phyloP scores from a whole-genome alignment of 2,329 filamentous ascomycete genomes.

The Pleoardoris graminearum region DNA sequence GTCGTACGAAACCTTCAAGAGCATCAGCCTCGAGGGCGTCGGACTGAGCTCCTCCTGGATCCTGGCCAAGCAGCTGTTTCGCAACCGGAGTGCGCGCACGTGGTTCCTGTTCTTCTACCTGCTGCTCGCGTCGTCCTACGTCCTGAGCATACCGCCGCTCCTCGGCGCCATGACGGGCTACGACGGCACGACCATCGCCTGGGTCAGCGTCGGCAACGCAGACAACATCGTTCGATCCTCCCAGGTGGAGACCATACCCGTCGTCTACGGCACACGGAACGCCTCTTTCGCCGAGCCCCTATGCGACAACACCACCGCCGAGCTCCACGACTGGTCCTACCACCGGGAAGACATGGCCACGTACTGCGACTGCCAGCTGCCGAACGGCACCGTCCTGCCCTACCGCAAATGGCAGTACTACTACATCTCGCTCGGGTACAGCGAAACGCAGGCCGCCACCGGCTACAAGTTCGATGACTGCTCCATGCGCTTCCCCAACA shows the following conservation, averaged over 20 bases:
- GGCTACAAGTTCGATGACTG: conserved; percentile 1
- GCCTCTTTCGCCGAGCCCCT: conserved; percentile 16
- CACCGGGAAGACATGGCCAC: conserved; percentile 9
- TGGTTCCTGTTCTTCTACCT: conserved; percentile 36
- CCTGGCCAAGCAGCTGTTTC: conserved; percentile 30
- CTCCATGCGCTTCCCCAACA: background rate
- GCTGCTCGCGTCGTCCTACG: conserved; percentile 33
- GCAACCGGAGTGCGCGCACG: conserved; percentile 25
- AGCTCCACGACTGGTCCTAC: background rate
- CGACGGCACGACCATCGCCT: conserved; percentile 31
- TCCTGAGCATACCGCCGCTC: conserved; percentile 38
- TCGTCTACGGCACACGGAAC: conserved; percentile 14
- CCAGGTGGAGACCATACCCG: conserved; percentile 9
- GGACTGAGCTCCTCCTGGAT: conserved; percentile 28
- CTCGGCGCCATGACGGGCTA: conserved; percentile 46
- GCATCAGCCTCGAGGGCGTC: conserved; percentile 35
- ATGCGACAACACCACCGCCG: conserved; percentile 7
- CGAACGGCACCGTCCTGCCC: conserved; percentile 22
- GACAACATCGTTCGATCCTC: conserved; percentile 34
- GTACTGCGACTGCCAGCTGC: conserved; percentile 22
- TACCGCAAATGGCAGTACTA: background rate
- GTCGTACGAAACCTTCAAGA: conserved; percentile 40
- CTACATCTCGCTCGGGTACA: background rate
- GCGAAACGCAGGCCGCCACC: background rate
- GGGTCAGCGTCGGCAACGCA: conserved; percentile 28